These are phyloP conservation scores for Testicularia cyperi DNA, from an alignment of 1,284 basidiomycete species.

Conservation along the genomic window DNA sequence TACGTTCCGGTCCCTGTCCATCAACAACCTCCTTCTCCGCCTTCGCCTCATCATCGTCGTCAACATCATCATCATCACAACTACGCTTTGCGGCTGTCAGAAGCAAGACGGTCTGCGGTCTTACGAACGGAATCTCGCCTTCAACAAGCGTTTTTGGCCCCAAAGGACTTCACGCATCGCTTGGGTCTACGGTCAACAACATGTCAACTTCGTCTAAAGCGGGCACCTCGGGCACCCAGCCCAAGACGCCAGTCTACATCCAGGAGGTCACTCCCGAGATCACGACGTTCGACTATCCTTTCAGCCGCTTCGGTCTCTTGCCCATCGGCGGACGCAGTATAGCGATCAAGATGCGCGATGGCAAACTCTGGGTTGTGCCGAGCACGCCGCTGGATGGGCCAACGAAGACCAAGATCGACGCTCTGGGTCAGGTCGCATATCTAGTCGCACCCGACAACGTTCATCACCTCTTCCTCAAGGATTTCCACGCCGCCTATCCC, in stretches of 20 bases:
- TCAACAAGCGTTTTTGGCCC: no score
- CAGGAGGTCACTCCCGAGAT: slow-evolving; percentile 38
- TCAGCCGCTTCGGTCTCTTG: slow-evolving; percentile 55
- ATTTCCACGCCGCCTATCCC: slow-evolving; percentile 45
- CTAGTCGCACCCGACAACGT: slow-evolving; percentile 64
- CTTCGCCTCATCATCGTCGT: no score
- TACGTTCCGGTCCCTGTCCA: no score
- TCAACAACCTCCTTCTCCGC: no score
- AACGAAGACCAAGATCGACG: slow-evolving; percentile 72
- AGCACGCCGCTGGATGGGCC: slow-evolving; percentile 73
- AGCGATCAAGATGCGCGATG: slow-evolving; percentile 72
- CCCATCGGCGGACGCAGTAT: slow-evolving; percentile 63
- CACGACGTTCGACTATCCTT: slow-evolving; percentile 59
- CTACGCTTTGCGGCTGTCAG: no score
- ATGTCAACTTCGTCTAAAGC: slow-evolving; percentile 13
- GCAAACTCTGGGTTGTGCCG: slow-evolving; percentile 75
- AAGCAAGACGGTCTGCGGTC: no score
- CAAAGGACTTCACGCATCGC: slow-evolving; percentile 1
- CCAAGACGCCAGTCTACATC: slow-evolving; percentile 32
- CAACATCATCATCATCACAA: no score
- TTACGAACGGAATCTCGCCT: no score
- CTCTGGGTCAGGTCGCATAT: slow-evolving; percentile 71
- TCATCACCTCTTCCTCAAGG: slow-evolving; percentile 62
- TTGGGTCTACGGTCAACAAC: slow-evolving; percentile 15
- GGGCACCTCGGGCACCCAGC: slow-evolving; percentile 12